Base-by-base conservation (phyloP, 1,139 yeast genomes). In the Wickerhamomyces sp. region DNA sequence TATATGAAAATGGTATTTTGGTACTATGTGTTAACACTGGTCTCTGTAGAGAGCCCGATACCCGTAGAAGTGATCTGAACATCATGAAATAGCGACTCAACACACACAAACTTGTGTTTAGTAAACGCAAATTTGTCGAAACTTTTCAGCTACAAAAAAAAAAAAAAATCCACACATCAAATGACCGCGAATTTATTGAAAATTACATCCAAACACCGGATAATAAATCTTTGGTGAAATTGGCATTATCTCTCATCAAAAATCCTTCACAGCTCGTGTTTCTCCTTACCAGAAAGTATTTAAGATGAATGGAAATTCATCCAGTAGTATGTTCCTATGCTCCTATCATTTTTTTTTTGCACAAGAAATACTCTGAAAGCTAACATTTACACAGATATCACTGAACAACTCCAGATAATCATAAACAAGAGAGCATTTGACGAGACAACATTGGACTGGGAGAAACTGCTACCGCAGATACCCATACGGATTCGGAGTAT, bases 21-120 rank as follows among this genome's bases (percentile, higher is more conserved):
- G n/a, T n/a, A n/a, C n/a, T n/a, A n/a, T n/a, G n/a, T n/a, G n/a
- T n/a, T 2, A 17, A 3, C 7, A 10, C 8, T 7, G 36, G 20
- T 22, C 28, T 21, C 24, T 10, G 22, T 5, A 18, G 18, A 16
- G 22, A 12, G n/a, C 7, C 8, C 5, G 24, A 24, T 6, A 32
- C 33, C 21, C 45, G 40, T 20, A 45, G n/a, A 6, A 47, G 28
- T 8, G 45, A 34, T 37, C 40, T 45, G 29, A 48, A 36, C 52
- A 48, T 48, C n/a, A n/a, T n/a, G n/a, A n/a, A n/a, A n/a, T n/a
- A n/a, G n/a, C n/a, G n/a, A n/a, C n/a, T n/a, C n/a, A n/a, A n/a
- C n/a, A n/a, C n/a, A n/a, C n/a, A n/a, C n/a, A n/a, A n/a, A n/a
- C n/a, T n/a, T n/a, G n/a, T n/a, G 18, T 24, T 17, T 20, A 6